phyloP scores from a whole-genome alignment of 108 stramenopile species.

The Parietichytrium sp. region DNA sequence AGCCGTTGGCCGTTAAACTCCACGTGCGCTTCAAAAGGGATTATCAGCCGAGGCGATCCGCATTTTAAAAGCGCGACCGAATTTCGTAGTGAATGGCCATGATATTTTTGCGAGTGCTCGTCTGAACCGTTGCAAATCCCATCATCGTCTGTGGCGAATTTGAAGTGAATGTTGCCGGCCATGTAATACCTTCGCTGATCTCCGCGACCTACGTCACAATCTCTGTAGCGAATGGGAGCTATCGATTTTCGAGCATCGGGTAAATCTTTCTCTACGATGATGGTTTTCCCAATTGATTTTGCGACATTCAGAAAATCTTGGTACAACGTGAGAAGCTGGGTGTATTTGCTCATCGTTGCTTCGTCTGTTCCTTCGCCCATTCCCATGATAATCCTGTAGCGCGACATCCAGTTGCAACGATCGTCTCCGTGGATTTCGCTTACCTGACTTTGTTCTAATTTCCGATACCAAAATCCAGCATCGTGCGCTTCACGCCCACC shows the following conservation, averaged over 20 bases:
- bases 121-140: conserved; percentile 64
- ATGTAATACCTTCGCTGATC: conserved; percentile 43
- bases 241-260: conserved; percentile 46
- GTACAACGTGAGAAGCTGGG: conserved; percentile 34
- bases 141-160: conserved; percentile 56
- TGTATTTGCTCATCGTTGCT: conserved; percentile 31
- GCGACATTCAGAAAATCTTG: conserved; percentile 41
- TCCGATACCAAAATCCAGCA: too few species aligned
- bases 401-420: conserved; percentile 41
- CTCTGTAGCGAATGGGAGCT: conserved; percentile 34
- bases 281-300: conserved; percentile 44
- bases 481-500: too few species aligned
- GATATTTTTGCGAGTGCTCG: conserved; percentile 60
- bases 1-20: conserved; percentile 62
- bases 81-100: conserved; percentile 47
- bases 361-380: background rate
- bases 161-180: conserved; percentile 57
- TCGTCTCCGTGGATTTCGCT: background rate
- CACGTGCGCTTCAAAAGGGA: conserved; percentile 49
- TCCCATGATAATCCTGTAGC: conserved; percentile 29
- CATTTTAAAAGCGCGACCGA: conserved; percentile 53
- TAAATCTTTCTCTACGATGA: conserved; percentile 52
- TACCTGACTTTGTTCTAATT: background rate
- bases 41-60: conserved; percentile 21
- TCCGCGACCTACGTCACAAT: conserved; percentile 51